Conservation (phyloP, 2,329 filamentous ascomycete genomes). For the Pseudonectria buxi region DNA sequence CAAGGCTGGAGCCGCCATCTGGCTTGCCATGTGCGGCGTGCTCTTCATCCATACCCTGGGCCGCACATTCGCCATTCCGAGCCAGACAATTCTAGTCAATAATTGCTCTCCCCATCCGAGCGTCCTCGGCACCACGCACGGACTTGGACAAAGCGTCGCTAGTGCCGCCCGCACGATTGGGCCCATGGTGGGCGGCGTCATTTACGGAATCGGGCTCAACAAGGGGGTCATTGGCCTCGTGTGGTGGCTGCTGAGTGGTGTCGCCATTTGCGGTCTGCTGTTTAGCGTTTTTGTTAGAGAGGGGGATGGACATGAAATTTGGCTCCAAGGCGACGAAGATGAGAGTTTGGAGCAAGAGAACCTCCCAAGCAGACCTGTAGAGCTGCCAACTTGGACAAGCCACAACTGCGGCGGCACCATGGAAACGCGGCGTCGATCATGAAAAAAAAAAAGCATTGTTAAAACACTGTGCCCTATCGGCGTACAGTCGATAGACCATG, state of each 20-base stretch:
- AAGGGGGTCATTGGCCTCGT: conserved; percentile 51
- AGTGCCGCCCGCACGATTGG: conserved; percentile 54
- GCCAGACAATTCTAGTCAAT: conserved; percentile 40
- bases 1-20: conserved; percentile 51
- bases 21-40: conserved; percentile 57
- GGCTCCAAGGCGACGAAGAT: conserved; percentile 55
- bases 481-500: no score
- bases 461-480: no score
- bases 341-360: conserved; percentile 6
- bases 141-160: conserved; percentile 50
- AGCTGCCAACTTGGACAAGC: not conserved
- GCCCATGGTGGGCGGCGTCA: conserved; percentile 51
- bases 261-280: conserved; percentile 42
- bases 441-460: no score
- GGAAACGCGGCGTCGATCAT: no score
- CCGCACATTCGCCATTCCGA: conserved; percentile 54
- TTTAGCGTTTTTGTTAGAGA: conserved; percentile 52
- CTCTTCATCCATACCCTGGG: conserved; percentile 59
- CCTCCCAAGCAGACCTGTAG: no score
- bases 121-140: conserved; percentile 42
- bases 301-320: conserved; percentile 58
- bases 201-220: conserved; percentile 54
- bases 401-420: no score
- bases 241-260: conserved; percentile 48
- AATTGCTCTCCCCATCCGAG: conserved; percentile 43